phyloP scores from a whole-genome alignment of 257 asterid genomes.

The Thymus mandschuricus region DNA sequence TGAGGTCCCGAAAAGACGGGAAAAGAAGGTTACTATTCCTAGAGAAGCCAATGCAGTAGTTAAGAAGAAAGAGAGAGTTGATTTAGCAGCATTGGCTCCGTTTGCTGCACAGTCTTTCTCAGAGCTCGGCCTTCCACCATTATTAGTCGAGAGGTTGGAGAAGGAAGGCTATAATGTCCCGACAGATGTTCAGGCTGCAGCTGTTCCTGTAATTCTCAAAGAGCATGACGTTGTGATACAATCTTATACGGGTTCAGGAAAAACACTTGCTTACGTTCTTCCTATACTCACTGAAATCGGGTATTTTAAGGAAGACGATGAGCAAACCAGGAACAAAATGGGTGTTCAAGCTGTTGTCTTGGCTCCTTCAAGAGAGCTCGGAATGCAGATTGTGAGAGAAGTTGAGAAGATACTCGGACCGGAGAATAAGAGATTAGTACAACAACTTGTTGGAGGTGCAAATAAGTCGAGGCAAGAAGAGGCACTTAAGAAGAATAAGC shows the following conservation, averaged over 20 bases:
- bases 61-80: constrained; percentile 46
- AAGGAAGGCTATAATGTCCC: constrained; percentile 79
- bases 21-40: constrained; percentile 41
- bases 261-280: constrained; percentile 92
- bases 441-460: constrained; percentile 98
- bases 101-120: constrained; percentile 80
- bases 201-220: constrained; percentile 76
- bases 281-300: constrained; percentile 84
- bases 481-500: constrained; percentile 91
- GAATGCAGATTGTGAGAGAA: constrained; percentile 98
- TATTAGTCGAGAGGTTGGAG: constrained; percentile 72
- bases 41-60: constrained; percentile 32
- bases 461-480: constrained; percentile 94
- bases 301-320: constrained; percentile 50
- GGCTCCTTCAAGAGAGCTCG: constrained; percentile 99
- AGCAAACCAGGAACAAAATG: constrained; percentile 38
- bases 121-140: constrained; percentile 83
- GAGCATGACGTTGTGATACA: constrained; percentile 87
- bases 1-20: constrained; percentile 63
- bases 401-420: constrained; percentile 91
- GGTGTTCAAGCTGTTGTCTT: constrained; percentile 83
- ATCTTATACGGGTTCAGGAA: constrained; percentile 97
- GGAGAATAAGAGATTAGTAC: constrained; percentile 73
- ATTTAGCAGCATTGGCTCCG: constrained; percentile 59
- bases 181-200: constrained; percentile 96